phyloP scores from a whole-genome alignment of 1,284 basidiomycete species.

The Ceratorhiza oryzae-sativae region DNA sequence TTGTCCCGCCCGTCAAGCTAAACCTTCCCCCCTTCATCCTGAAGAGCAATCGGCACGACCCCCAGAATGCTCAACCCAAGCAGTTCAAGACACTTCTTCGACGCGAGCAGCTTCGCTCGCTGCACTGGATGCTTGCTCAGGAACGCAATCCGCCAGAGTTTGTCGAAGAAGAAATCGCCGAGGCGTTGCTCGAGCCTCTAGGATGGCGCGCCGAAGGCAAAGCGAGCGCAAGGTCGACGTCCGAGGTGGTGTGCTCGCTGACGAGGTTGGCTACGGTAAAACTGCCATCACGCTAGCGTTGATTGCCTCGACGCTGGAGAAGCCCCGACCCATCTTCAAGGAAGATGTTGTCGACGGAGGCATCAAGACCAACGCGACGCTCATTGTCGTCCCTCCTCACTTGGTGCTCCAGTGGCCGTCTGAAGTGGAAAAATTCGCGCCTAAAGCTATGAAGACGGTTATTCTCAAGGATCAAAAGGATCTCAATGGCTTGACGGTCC shows the following conservation, averaged over 20 bases:
- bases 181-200: constrained; percentile 82
- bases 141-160: constrained; percentile 76
- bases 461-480: constrained; percentile 75
- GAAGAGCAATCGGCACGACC: constrained; percentile 79
- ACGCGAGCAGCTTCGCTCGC: constrained; percentile 86
- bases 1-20: constrained; percentile 69
- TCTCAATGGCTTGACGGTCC: constrained; percentile 77
- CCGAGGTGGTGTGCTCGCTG: constrained; percentile 91
- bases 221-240: constrained; percentile 79
- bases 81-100: constrained; percentile 78
- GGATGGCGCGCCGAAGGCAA: constrained; percentile 94
- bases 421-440: constrained; percentile 84
- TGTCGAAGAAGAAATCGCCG: constrained; percentile 92
- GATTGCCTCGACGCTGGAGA: constrained; percentile 71
- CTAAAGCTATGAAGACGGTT: constrained; percentile 67
- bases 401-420: constrained; percentile 89
- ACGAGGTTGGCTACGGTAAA: constrained; percentile 96
- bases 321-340: constrained; percentile 64
- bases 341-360: constrained; percentile 63
- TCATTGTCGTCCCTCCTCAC: constrained; percentile 90
- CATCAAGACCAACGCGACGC: constrained; percentile 77
- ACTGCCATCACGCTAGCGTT: constrained; percentile 93
- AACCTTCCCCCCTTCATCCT: constrained; percentile 71
- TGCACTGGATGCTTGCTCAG: constrained; percentile 91
- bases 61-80: constrained; percentile 77